Conservation (phyloP, 2,329 filamentous ascomycete species). For the Fusarium sp. region DNA sequence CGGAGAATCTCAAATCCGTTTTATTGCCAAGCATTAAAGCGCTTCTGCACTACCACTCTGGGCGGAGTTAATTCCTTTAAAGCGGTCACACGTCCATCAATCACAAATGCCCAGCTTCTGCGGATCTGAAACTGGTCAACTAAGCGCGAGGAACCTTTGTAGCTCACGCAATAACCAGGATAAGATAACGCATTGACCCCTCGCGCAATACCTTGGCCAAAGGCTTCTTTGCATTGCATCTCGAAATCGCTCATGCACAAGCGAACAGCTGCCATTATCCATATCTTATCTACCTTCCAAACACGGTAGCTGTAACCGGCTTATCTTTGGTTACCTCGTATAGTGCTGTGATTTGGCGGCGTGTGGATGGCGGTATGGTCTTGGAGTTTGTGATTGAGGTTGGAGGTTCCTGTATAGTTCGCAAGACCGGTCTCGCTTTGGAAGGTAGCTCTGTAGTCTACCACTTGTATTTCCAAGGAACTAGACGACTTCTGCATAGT, state of each 20-base stretch:
- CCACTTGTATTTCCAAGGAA: not conserved
- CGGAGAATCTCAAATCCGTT: conserved; percentile 11
- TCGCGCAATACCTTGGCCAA: not conserved
- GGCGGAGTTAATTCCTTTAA: conserved; percentile 18
- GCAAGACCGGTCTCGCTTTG: not conserved
- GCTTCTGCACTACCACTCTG: conserved; percentile 16
- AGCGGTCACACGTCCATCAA: conserved; percentile 24
- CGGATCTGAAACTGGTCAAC: conserved; percentile 19
- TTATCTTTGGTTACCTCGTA: conserved; percentile 2
- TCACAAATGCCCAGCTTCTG: conserved; percentile 13
- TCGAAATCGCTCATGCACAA: not conserved
- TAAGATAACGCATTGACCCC: conserved; percentile 23
- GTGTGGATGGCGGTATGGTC: not conserved
- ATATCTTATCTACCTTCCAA: conserved; percentile 25
- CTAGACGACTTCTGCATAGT: not conserved
- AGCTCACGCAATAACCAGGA: conserved; percentile 25
- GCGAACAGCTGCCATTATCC: not conserved
- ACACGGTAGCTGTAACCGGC: conserved; percentile 7
- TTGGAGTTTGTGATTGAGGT: not conserved
- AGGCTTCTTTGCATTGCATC: not conserved
- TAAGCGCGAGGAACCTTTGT: conserved; percentile 19
- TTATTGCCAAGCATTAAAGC: conserved; percentile 21
- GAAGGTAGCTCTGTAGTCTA: not conserved
- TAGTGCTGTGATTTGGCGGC: not conserved
- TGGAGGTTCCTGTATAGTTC: not conserved